These are phyloP conservation scores for Chytriomyces sp. DNA, from an alignment of 192 early-diverging fungal genomes.

Conservation along the genomic window DNA sequence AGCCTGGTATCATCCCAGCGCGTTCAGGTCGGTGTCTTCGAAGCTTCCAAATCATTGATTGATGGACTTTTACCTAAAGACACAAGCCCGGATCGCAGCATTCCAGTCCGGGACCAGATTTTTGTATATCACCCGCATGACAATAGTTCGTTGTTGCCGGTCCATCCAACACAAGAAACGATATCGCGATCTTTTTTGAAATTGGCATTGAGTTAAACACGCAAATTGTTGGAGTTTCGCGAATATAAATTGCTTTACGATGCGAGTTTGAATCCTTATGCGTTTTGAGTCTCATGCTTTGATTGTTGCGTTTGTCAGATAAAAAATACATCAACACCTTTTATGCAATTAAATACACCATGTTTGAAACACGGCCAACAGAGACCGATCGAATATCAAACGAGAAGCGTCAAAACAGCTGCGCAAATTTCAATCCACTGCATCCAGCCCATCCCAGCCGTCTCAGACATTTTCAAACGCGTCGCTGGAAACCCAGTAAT, in stretches of 20 bases:
- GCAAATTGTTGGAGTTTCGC: neutral
- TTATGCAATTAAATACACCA: neutral
- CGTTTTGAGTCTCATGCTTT: constrained; percentile 50
- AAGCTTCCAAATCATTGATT: neutral
- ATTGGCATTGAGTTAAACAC: neutral
- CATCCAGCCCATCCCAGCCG: too few relatives aligned
- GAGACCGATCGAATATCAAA: too few relatives aligned
- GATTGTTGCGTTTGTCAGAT: neutral
- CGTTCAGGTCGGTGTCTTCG: constrained; percentile 4
- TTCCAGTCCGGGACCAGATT: constrained; percentile 66
- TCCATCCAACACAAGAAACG: constrained; percentile 62
- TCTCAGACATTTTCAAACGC: too few relatives aligned
- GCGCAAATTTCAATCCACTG: too few relatives aligned
- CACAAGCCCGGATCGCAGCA: constrained; percentile 59
- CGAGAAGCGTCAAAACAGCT: too few relatives aligned
- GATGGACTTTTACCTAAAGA: constrained; percentile 29
- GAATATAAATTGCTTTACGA: constrained; percentile 31
- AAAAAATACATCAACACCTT: neutral
- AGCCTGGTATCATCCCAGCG: constrained; percentile 27
- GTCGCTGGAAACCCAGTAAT: too few relatives aligned
- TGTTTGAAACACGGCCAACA: too few relatives aligned
- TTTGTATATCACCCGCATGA: constrained; percentile 62
- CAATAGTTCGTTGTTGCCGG: constrained; percentile 61
- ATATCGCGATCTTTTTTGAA: constrained; percentile 52
- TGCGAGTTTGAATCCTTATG: constrained; percentile 38